A percentile compares a stretch with the other conserved stretches of the same genome.
phyloP scores from a whole-genome alignment of 2,329 filamentous ascomycete genomes.

The Capronia coronata region DNA sequence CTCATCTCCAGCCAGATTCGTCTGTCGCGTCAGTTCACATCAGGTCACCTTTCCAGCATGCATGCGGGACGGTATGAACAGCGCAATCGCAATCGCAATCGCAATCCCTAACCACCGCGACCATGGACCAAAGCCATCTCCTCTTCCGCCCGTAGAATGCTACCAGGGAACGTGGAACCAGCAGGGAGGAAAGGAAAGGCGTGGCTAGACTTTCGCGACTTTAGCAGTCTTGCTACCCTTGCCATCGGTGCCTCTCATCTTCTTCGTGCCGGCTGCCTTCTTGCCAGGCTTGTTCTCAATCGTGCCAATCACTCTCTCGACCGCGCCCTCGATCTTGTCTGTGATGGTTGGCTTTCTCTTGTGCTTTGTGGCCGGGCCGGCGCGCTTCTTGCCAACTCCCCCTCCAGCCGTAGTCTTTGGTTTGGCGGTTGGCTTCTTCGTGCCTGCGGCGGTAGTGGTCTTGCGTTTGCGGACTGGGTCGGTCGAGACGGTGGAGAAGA shows the following conservation, averaged over 20 bases:
- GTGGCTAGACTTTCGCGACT: not conserved
- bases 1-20: too few species aligned
- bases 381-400: conserved; percentile 23
- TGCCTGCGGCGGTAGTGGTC: conserved; percentile 15
- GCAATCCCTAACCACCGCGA: too few species aligned
- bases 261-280: conserved; percentile 38
- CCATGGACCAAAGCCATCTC: too few species aligned
- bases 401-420: conserved; percentile 7
- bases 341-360: conserved; percentile 30
- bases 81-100: too few species aligned
- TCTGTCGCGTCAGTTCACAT: too few species aligned
- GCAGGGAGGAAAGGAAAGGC: not conserved
- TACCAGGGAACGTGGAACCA: not conserved
- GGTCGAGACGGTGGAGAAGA: conserved; percentile 24
- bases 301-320: conserved; percentile 27
- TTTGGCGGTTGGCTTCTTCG: conserved; percentile 21
- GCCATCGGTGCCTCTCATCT: conserved; percentile 34
- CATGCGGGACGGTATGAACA: too few species aligned
- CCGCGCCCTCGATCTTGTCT: conserved; percentile 32
- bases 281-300: conserved; percentile 35
- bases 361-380: conserved; percentile 19
- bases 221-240: conserved; percentile 19
- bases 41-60: too few species aligned
- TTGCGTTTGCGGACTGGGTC: conserved; percentile 26
- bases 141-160: not conserved